Evolutionary conservation across 352 stramenopile genomes (phyloP), one percentile per base, ranked within the genome.

Genomic region (Peronospora destructor): DNA sequence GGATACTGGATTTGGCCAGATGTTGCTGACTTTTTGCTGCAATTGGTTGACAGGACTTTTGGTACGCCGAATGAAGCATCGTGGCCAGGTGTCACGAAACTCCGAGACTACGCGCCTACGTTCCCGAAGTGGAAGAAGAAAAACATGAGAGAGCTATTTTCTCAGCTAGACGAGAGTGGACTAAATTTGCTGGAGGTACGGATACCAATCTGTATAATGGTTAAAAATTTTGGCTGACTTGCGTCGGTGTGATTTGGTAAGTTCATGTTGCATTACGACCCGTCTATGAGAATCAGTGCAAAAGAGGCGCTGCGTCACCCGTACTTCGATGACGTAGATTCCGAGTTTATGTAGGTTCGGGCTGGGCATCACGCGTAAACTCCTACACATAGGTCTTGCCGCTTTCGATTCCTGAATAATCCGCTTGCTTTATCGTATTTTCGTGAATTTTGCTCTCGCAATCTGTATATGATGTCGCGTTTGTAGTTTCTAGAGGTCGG

Each of bases 41-140:
- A 25, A 34, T 30, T 49, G 46, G 3, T 41, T 13, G 41, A 8
- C 19, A 87, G 76, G 45, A 73, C 92, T 46, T 77, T 99, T 16
- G 97, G 96, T 39, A 99, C 97, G 23, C 97, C 97, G 0, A 94
- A 89, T 39, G 97, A 99, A 53, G 52, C 83, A 17, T 76, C 91
- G 9, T 99, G 97, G 97, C 92, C 93, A 4, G 95, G 95, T 41
- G 94, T 99, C 2, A 98, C 94, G 9, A 76, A 92, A 23, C 72
- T 99, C 8, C 94, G 91, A 32, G 96, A 99, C 73, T 99, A 97
- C 76, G 79, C 79, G 13, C 57, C 76, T 19, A 90, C 79, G 13
- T 99, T 99, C 65, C 96, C 96, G 5, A 97, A 96, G 47, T 99
- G 96, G 97, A 87, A 84, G 38, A 91, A 90, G 56, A 85, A 92